These are phyloP conservation scores for Pyrenula massariospora DNA, from an alignment of 495 filamentous ascomycete species.

Conservation along the genomic window DNA sequence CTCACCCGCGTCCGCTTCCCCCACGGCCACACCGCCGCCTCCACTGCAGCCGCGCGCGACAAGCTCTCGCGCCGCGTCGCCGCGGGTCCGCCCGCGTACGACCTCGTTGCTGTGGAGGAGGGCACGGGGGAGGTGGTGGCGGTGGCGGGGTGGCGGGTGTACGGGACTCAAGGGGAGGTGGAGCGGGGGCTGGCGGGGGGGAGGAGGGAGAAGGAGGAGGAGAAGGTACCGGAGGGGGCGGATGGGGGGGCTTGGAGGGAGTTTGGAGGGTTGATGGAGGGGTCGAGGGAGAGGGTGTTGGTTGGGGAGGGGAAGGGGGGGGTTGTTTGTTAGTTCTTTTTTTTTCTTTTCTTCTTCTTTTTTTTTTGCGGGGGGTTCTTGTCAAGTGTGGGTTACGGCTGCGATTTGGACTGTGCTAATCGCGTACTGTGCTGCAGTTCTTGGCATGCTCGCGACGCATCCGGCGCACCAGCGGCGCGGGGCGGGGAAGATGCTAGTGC, in stretches of 20 bases:
- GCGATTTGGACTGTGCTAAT: neutral
- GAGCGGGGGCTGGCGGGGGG: no score
- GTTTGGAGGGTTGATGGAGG: neutral
- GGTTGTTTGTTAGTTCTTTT: neutral
- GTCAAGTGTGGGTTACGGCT: neutral
- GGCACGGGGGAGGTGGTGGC: neutral
- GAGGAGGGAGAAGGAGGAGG: neutral
- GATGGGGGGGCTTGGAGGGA: neutral
- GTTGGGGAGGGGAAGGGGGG: neutral
- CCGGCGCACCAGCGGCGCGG: conserved; percentile 18
- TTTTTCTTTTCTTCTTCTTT: neutral
- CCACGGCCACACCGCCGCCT: neutral
- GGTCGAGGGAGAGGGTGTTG: neutral
- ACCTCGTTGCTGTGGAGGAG: neutral
- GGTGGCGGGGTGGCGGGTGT: neutral
- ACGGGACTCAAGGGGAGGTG: neutral
- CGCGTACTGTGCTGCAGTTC: conserved; percentile 9
- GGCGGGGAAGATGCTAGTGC: conserved; percentile 15
- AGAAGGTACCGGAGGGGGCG: neutral
- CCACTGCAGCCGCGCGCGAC: neutral
- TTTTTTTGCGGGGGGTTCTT: neutral
- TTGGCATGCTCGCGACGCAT: conserved; percentile 14
- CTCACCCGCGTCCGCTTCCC: neutral
- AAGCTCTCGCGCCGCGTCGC: neutral
- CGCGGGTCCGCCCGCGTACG: neutral